Conservation (phyloP, 805 yeast genomes). For the Saccharomycopsis babjevae region DNA sequence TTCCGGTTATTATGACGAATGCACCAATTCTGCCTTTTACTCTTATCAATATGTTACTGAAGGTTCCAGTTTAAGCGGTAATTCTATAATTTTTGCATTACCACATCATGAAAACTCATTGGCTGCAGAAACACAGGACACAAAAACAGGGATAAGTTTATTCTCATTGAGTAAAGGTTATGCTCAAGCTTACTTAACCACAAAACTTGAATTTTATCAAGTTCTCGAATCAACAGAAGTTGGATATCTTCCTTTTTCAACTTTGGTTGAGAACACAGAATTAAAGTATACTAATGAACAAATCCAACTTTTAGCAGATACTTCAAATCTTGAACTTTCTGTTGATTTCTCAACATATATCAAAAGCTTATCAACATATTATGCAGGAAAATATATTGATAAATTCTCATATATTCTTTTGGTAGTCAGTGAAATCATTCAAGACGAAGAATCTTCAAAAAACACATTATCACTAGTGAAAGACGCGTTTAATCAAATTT, state of each 20-base stretch:
- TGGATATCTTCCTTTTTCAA: slow-evolving; percentile 20
- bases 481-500: slow-evolving; percentile 34
- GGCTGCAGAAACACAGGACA: slow-evolving; percentile 21
- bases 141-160: slow-evolving; percentile 33
- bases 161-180: slow-evolving; percentile 42
- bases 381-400: slow-evolving; percentile 44
- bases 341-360: slow-evolving; percentile 34
- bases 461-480: slow-evolving; percentile 31
- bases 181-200: slow-evolving; percentile 37
- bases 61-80: slow-evolving; percentile 34
- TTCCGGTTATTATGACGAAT: slow-evolving; percentile 32
- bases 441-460: slow-evolving; percentile 31
- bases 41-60: slow-evolving; percentile 35
- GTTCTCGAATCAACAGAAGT: slow-evolving; percentile 25
- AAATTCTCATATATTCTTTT: slow-evolving; percentile 48
- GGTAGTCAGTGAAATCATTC: slow-evolving; percentile 38
- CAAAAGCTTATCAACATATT: slow-evolving; percentile 34
- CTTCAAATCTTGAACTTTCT: slow-evolving; percentile 33
- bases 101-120: slow-evolving; percentile 41
- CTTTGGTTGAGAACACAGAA: slow-evolving; percentile 12
- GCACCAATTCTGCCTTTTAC: slow-evolving; percentile 39
- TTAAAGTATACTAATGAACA: slow-evolving; percentile 36
- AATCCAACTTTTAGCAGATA: slow-evolving; percentile 27
- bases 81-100: slow-evolving; percentile 37
- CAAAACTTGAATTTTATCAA: neutral